These are phyloP conservation scores for Fraxinus sp. DNA, from an alignment of 305 asterid species.

Conservation along the genomic window DNA sequence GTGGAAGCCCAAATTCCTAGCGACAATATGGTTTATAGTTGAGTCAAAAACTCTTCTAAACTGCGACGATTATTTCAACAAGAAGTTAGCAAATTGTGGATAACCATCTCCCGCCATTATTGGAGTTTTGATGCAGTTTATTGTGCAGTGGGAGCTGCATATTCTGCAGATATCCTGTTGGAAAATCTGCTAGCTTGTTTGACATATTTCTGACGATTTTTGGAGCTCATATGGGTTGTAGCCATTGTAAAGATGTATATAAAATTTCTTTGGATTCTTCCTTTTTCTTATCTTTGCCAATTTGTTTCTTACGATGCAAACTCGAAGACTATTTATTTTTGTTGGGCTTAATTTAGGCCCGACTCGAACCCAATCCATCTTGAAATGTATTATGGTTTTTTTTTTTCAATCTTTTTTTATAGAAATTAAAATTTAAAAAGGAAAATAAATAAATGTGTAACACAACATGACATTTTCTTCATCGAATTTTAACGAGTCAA, in stretches of 20 bases:
- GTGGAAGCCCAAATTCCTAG: not conserved
- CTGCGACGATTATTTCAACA: not conserved
- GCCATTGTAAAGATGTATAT: not conserved
- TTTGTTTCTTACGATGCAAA: not conserved
- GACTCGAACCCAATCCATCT: not conserved
- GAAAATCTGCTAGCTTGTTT: not conserved
- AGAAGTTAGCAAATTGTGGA: not conserved
- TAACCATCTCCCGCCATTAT: not conserved
- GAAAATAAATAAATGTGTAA: not conserved
- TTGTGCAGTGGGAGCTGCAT: not conserved
- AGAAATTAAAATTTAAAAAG: too few species aligned
- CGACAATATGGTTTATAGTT: not conserved
- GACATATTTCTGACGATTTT: not conserved
- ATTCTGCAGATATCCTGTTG: not conserved
- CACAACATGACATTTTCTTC: not conserved
- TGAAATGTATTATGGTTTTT: not conserved
- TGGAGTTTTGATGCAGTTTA: not conserved
- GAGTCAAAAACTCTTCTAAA: not conserved
- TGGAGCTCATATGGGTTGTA: not conserved
- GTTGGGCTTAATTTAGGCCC: not conserved
- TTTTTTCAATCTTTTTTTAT: too few species aligned
- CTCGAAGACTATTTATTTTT: too few species aligned
- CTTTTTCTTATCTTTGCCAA: not conserved
- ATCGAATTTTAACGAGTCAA: not conserved
- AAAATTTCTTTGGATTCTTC: not conserved